phyloP scores from a whole-genome alignment of 441 rosid species.

The Adansonia madagascariensis region DNA sequence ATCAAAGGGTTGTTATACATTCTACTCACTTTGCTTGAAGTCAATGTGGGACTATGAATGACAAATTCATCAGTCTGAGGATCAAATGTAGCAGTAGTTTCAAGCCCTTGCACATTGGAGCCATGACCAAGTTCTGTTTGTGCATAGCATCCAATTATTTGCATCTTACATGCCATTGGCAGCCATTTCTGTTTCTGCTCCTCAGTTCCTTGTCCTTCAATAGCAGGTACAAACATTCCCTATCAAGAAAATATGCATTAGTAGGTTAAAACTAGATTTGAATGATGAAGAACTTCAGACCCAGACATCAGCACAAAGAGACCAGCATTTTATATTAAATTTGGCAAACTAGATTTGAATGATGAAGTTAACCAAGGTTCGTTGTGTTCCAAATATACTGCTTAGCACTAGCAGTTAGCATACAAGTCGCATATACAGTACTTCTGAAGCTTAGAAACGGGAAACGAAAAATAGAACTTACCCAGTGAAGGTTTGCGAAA shows the following conservation, averaged over 20 bases:
- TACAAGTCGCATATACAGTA: neutral
- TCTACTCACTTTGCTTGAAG: constrained; percentile 81
- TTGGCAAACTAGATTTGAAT: neutral
- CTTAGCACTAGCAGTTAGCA: neutral
- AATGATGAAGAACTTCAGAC: too few species aligned
- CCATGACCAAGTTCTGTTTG: constrained; percentile 99
- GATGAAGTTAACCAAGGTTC: neutral
- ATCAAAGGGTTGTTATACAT: neutral
- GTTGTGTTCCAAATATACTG: neutral
- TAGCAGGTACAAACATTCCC: constrained; percentile 97
- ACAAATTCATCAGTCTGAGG: constrained; percentile 82
- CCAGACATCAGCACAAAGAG: too few species aligned
- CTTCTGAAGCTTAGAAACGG: neutral
- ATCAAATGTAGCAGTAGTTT: constrained; percentile 94
- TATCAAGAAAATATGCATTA: constrained; percentile 30
- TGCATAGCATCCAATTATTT: constrained; percentile 97
- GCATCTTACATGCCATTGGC: constrained; percentile 83
- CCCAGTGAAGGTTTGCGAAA: constrained; percentile 92
- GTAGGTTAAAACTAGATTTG: too few species aligned
- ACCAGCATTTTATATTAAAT: too few species aligned
- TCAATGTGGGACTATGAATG: constrained; percentile 82
- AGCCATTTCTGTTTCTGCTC: constrained; percentile 94
- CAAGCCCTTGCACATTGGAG: constrained; percentile 96
- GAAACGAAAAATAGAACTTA: constrained; percentile 28
- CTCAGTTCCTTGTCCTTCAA: constrained; percentile 88